phyloP scores from a whole-genome alignment of 768 basidiomycete genomes.

The Saitozyma podzolica region DNA sequence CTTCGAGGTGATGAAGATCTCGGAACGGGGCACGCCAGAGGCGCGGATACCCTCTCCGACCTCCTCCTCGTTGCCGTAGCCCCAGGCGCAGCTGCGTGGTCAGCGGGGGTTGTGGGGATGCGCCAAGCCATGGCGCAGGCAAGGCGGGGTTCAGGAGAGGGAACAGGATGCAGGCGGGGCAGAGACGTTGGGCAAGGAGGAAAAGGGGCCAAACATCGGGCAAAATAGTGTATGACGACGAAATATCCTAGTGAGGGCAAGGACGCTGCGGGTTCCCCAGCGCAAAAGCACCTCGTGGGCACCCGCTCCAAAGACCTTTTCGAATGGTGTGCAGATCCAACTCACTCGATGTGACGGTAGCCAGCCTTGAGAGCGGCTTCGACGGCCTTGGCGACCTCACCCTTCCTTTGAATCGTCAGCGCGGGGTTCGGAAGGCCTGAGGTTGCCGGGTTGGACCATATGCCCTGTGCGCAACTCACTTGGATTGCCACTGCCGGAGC shows the following conservation, averaged over 20 bases:
- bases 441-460: background rate
- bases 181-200: background rate
- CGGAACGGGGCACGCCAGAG: slow-evolving; percentile 63
- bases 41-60: slow-evolving; percentile 71
- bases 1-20: slow-evolving; percentile 71
- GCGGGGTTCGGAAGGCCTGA: too few relatives aligned
- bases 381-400: slow-evolving; percentile 49
- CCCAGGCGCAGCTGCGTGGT: slow-evolving; percentile 51
- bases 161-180: too few relatives aligned
- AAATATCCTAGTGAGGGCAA: too few relatives aligned
- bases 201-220: background rate
- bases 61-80: slow-evolving; percentile 74
- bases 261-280: too few relatives aligned
- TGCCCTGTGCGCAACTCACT: slow-evolving; percentile 20
- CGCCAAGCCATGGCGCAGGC: too few relatives aligned
- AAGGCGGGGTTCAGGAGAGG: too few relatives aligned
- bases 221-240: slow-evolving; percentile 30
- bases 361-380: slow-evolving; percentile 45
- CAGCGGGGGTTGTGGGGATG: slow-evolving; percentile 11
- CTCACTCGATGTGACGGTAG: slow-evolving; percentile 49
- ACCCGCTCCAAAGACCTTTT: too few relatives aligned
- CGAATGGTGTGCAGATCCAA: slow-evolving; percentile 24
- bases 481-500: slow-evolving; percentile 38
- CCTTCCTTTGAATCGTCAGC: slow-evolving; percentile 17
- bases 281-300: too few relatives aligned